Base-by-base conservation (phyloP, 306 rosid genomes). In the Aeschynomene evenia region DNA sequence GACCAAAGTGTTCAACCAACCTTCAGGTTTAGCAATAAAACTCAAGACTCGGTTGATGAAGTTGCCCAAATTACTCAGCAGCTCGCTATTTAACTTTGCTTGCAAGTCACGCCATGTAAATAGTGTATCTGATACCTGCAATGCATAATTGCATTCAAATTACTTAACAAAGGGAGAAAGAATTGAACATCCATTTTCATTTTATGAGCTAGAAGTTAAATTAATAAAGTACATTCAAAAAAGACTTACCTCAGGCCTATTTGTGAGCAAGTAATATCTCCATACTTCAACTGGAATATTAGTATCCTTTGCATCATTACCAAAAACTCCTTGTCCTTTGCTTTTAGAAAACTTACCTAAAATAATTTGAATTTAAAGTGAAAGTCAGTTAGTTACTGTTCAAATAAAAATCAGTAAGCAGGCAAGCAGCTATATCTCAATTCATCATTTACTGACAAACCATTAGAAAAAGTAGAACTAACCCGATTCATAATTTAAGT, bases 281-380 rank as follows among this genome's bases (percentile, higher is more conserved):
- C 99, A 94, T 37, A 88, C 99, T 85, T 94, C 99, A 56, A 86
- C 95, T 8, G 97, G 97, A 79, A 94, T 88, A 66, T 73, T 72
- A 74, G 99, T 91, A 70, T 91, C 99, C 78, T 87, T 94, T n/a
- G 82, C 99, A 85, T 91, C 95, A 31, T 94, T 94, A 61, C 99
- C 97, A 79, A 94, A 94, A 55, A 91, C 97, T 37, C 99, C 99
- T 2, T 88, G 20, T 37, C 99, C 99, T 85, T 83, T 94, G 73
- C 96, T 94, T 82, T 94, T 94, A 10, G 99, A 94, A 81, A 94
- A 94, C 82, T 94, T 94, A 66, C 99, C 99, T 94, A 73, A 65
- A 43, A 70, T 26, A 61, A 58, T 11, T 13, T 28, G 7, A 22
- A 40, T 40, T 11, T 40, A 14, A 15, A 45, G 22, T 16, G 63